Evolutionary conservation across 768 basidiomycete species (phyloP).

Genomic region (Leucocoprinus sp.): DNA sequence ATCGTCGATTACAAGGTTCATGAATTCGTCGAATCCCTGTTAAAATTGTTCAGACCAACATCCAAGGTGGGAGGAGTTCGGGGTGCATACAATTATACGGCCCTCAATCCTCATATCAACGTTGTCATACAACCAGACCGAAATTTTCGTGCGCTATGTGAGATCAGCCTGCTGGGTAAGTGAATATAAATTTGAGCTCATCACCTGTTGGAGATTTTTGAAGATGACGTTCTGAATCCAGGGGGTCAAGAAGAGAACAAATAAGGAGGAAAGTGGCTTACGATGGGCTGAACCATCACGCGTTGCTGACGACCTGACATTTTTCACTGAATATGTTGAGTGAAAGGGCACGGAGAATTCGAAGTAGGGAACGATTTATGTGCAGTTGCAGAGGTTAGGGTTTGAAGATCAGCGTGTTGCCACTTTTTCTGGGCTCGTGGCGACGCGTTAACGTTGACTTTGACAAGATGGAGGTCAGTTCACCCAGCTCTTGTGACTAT

Average conservation of each 20-base stretch:
- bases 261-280: conserved; percentile 32
- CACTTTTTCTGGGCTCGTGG: conserved; percentile 15
- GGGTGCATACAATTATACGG: conserved; percentile 76
- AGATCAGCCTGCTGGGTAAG: conserved; percentile 6
- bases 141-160: conserved; percentile 71
- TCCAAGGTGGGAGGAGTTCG: conserved; percentile 6
- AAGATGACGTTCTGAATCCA: conserved; percentile 83
- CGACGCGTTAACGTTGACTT: conserved; percentile 32
- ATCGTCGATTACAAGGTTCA: conserved; percentile 95
- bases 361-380: background rate
- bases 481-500: background rate
- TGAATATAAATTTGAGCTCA: conserved; percentile 6
- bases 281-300: conserved; percentile 99
- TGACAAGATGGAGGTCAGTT: conserved; percentile 35
- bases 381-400: conserved; percentile 11
- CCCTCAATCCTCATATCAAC: conserved; percentile 96
- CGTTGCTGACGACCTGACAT: conserved; percentile 94
- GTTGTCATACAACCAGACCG: conserved; percentile 97
- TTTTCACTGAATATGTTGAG: conserved; percentile 19
- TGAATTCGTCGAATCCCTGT: conserved; percentile 99
- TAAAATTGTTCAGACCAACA: conserved; percentile 7
- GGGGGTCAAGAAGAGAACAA: background rate
- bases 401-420: conserved; percentile 13
- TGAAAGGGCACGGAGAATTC: conserved; percentile 11
- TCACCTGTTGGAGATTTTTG: conserved; percentile 91